Evolutionary conservation across 2,329 filamentous ascomycete genomes (phyloP), one percentile per base, ranked within the genome.

Genomic region (Aureobasidium subglaciale): DNA sequence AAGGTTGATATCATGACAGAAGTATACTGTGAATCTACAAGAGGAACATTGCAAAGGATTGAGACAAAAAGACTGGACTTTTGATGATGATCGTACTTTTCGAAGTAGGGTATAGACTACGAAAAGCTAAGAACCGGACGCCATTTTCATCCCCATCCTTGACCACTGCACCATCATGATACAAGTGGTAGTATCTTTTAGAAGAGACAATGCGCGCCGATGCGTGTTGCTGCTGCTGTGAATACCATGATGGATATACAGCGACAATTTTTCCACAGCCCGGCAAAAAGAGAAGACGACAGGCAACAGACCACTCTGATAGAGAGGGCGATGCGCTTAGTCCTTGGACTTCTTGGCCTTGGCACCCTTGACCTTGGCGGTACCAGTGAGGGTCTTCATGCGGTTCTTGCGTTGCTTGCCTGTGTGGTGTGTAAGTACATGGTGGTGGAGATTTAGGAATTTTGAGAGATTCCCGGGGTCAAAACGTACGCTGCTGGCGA

Each of bases 341-440:
- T n/a, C n/a, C 66, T 69, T 69, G 55, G 64, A 58, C 78, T 77
- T 89, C 87, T 96, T 95, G 85, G 87, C 84, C 81, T 86, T 85
- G 74, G 86, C 86, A 76, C 90, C 90, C 89, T 96, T 96, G 83
- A 86, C 85, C 90, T 99, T 99, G 72, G 90, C 92, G 70, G 90
- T 95, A 75, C 93, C 93, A 69, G 93, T 88, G 77, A 96, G 87
- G 75, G 92, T 93, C 90, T 99, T 97, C 80, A 88, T 85, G 78
- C 92, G 86, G 89, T 99, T 99, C 90, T 99, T 99, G 83, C 93
- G 88, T 83, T 97, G 93, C 85, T 99, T 99, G 87, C 92, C 92
- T 97, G 78, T 81, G 37, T 7, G 11, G 7, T 24, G 27, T 29
- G 18, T 49, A 20, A 56, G 53, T 32, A 10, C 18, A 10, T 42